These are phyloP conservation scores for Malassezia arunalokei DNA, from an alignment of 1,284 basidiomycete genomes.

Conservation along the genomic window DNA sequence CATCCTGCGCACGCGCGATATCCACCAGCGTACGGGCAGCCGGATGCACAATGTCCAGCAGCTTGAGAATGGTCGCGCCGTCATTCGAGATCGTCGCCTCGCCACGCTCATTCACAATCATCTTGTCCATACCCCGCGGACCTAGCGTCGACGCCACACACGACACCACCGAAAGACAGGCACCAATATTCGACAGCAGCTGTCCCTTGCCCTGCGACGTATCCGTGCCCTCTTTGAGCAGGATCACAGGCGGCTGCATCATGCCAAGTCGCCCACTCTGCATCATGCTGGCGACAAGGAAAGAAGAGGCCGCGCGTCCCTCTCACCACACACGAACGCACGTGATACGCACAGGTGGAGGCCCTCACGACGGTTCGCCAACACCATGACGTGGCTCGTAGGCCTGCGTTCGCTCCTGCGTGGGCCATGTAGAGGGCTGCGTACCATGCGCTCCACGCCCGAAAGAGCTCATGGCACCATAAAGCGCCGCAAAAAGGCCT, in stretches of 20 bases:
- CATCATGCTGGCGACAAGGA: conserved; percentile 14
- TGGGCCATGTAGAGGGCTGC: too few species aligned
- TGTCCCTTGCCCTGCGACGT: conserved; percentile 89
- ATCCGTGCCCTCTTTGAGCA: conserved; percentile 66
- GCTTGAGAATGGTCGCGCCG: conserved; percentile 91
- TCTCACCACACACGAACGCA: not conserved
- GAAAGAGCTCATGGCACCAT: too few species aligned
- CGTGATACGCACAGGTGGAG: not conserved
- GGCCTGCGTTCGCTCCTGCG: too few species aligned
- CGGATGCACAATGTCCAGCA: conserved; percentile 93
- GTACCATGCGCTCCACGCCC: too few species aligned
- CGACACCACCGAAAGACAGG: conserved; percentile 37
- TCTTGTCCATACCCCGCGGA: conserved; percentile 95
- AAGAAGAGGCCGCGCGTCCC: not conserved
- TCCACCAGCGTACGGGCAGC: conserved; percentile 92
- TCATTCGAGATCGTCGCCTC: conserved; percentile 94
- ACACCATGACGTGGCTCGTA: too few species aligned
- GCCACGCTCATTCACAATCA: conserved; percentile 59
- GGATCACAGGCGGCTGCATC: conserved; percentile 41
- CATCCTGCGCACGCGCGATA: conserved; percentile 93
- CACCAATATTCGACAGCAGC: conserved; percentile 79
- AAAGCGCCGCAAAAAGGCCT: not conserved
- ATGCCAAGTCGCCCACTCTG: conserved; percentile 20
- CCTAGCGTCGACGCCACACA: conserved; percentile 74
- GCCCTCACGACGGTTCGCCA: not conserved